Evolutionary conservation across 495 filamentous ascomycete genomes (phyloP), one percentile per base, ranked within the genome.

Genomic region (Cetradonia linearis): DNA sequence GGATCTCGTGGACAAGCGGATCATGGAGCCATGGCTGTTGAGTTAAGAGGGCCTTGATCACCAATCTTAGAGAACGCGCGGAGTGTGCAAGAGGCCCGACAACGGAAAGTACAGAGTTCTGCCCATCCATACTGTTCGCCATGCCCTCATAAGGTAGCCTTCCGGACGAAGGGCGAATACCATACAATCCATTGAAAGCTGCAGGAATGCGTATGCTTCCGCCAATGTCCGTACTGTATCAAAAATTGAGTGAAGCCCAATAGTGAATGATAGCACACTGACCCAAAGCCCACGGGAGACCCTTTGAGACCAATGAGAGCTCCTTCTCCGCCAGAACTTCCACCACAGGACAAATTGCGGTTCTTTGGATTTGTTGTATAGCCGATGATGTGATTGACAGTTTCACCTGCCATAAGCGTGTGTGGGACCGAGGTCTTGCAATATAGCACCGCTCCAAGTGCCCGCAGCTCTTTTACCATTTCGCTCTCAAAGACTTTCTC

Each of bases 161-260:
- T 2, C 75, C 76, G 3, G 66, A 31, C 0, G 79, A 78, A 11
- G 78, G 77, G 25, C 73, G 68, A 18, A 81, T 47, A 0, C 83
- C 83, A 71, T 80, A 87, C 1, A 84, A 64, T 5, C 76, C 79
- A 66, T 84, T 83, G 61, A 86, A 87, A 2, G 77, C 78, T 30
- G 82, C 76, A 2, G 86, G 86, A 55, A 87, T 81, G 0, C 86
- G 74, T 23, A 89, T 78, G 61, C 76, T 83, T 9, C 87, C 87
- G 0, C 85, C 87, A 55, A 91, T 83, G 71, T 91, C 86, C 16
- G 86, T 88, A 0, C 50, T 54, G 33, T 34, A 3, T 54, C 23
- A 2, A 36, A 20, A 5, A 9, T 18, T 54, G 9, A 54, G 50
- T 30, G n/a, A n/a, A 20, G 30, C 9, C 31, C 13, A 11, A n/a